Evolutionary conservation across 2,329 filamentous ascomycete genomes (phyloP).

Genomic region (Phaeosphaeriaceae sp.): DNA sequence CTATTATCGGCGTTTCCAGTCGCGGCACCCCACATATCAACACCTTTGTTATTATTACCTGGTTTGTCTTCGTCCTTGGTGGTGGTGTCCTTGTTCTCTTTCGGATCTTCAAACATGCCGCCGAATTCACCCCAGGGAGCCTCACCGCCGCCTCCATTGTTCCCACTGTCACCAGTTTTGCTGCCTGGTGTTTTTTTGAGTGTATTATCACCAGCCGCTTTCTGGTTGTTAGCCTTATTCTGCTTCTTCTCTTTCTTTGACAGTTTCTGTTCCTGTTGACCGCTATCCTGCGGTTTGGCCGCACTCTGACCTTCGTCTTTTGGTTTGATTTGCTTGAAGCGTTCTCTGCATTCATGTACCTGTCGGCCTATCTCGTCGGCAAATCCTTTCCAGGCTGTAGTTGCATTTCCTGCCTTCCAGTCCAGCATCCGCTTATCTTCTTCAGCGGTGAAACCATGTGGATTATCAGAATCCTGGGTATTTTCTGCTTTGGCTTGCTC

Average conservation of each 20-base stretch:
- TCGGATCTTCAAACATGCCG: conserved; percentile 1
- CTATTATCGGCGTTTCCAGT: neutral
- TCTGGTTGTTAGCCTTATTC: too few species aligned
- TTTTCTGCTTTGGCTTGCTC: neutral
- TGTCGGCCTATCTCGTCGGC: conserved; percentile 35
- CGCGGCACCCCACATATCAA: neutral
- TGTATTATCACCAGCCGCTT: neutral
- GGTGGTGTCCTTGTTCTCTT: neutral
- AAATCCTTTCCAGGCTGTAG: conserved; percentile 39
- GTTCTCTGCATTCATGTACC: conserved; percentile 12
- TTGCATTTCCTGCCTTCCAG: conserved; percentile 38
- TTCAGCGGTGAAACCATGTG: conserved; percentile 40
- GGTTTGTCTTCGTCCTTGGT: neutral
- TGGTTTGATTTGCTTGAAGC: conserved; percentile 48
- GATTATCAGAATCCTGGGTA: neutral
- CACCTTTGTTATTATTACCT: neutral
- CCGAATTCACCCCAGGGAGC: conserved; percentile 1
- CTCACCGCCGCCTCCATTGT: conserved; percentile 1
- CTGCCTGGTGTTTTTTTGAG: neutral
- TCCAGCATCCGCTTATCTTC: conserved; percentile 51
- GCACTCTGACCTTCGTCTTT: conserved; percentile 21
- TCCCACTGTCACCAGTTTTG: neutral
- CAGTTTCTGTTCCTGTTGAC: neutral
- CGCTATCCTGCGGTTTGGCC: conserved; percentile 13
- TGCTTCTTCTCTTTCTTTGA: conserved; percentile 13